Conservation (phyloP, 2,329 filamentous ascomycete genomes). For the Ceratocystis papillata region DNA sequence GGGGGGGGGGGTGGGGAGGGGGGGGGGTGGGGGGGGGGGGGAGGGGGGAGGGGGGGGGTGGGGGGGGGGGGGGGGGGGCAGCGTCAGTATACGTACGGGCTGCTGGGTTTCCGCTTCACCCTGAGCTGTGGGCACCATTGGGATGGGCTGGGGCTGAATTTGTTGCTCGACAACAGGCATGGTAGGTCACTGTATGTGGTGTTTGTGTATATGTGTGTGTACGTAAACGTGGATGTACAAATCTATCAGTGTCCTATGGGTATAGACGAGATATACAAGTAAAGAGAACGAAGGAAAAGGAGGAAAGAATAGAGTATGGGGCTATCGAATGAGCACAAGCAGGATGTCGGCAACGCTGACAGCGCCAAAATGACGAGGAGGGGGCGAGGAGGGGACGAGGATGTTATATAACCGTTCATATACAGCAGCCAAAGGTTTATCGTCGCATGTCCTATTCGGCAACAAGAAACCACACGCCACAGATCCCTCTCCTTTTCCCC, state of each 20-base stretch:
- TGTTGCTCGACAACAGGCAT: slow-evolving; percentile 20
- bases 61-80: no score
- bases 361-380: not conserved
- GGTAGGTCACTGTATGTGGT: not conserved
- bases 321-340: not conserved
- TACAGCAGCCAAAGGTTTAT: not conserved
- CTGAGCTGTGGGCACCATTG: slow-evolving; percentile 12
- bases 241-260: no score
- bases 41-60: no score
- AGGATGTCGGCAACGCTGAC: not conserved
- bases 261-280: no score
- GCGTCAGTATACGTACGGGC: slow-evolving; percentile 11
- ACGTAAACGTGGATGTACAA: no score
- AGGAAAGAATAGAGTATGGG: not conserved
- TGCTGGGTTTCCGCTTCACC: slow-evolving; percentile 15
- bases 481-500: not conserved
- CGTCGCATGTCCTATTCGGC: not conserved
- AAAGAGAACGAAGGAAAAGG: slow-evolving; percentile 5
- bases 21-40: no score
- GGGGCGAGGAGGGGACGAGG: not conserved
- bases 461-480: not conserved
- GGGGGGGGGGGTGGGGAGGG: no score
- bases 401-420: not conserved
- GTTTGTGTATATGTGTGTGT: not conserved
- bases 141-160: slow-evolving; percentile 12